Base-by-base conservation (phyloP, 768 basidiomycete genomes). In the Agrocybe chaxingu region DNA sequence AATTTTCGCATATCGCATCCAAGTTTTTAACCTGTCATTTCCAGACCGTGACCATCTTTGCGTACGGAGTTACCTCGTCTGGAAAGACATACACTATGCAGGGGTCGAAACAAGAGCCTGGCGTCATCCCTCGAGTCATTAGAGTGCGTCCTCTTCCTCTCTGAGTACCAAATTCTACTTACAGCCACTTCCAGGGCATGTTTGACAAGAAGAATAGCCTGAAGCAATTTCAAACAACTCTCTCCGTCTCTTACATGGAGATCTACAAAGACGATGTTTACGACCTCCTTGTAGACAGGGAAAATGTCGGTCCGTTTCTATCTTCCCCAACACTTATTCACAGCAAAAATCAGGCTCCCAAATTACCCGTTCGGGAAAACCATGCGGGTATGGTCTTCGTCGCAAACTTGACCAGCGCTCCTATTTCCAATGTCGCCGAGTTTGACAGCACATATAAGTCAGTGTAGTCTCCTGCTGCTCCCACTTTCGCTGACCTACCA, bases 81-180 rank as follows among this genome's bases (percentile, higher is more conserved):
- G 92, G 92, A 12, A 94, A 93, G 73, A 95, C 92, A 0, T 82
- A 92, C 65, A 96, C 93, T 0, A 95, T 96, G 89, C 92, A 94
- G 69, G 92, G 92, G 34, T 82, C 76, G 6, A 76, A 68, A 34
- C 42, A 73, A 1, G 76, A 89, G 31, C 89, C 88, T n/a, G 92
- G 92, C 0, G 85, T 95, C 48, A 94, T 94, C 56, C 90, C 90
- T 18, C 78, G 89, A 24, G 82, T 84, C 5, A 83, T 94, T n/a
- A 68, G 80, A 63, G 90, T 85, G 53, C 42, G 79, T 59, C 24
- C n/a, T 19, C 13, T 36, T 33, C 34, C 11, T 24, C 13, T 44
- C n/a, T 46, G 10, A 16, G 16, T 38, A 1, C 35, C 10, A 8
- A 42, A 30, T 29, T 42, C 32, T 32, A 29, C 36, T 39, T 13